Conservation (phyloP, 257 asterid genomes). For the Pogostemon cablin region DNA sequence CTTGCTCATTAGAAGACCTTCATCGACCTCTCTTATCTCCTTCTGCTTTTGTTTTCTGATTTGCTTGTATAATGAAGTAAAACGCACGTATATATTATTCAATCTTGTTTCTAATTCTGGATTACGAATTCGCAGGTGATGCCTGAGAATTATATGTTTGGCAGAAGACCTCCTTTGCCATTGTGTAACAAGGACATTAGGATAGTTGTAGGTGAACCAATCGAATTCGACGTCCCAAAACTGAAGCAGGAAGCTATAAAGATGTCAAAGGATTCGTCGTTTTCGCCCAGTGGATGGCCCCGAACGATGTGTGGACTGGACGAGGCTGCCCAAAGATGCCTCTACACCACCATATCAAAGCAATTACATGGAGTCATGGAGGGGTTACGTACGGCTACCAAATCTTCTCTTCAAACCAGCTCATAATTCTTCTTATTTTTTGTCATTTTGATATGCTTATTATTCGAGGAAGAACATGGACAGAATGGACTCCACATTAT, state of each 20-base stretch:
- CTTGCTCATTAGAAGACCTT: constrained; percentile 3
- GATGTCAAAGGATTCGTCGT: constrained; percentile 48
- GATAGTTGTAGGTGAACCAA: constrained; percentile 81
- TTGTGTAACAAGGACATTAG: constrained; percentile 64
- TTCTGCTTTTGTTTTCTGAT: too few relatives aligned
- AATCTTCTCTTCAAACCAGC: constrained; percentile 36
- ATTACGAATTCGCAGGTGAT: constrained; percentile 55
- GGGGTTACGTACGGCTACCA: constrained; percentile 47
- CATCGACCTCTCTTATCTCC: too few relatives aligned
- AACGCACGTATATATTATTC: too few relatives aligned
- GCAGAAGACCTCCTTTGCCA: constrained; percentile 78
- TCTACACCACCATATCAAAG: constrained; percentile 70
- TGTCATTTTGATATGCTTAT: too few relatives aligned
- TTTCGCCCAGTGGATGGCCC: constrained; percentile 62
- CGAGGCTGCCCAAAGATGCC: constrained; percentile 82
- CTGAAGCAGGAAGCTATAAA: constrained; percentile 67
- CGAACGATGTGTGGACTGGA: constrained; percentile 60
- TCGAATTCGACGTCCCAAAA: constrained; percentile 68
- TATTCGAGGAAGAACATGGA: too few relatives aligned
- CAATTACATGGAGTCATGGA: constrained; percentile 71
- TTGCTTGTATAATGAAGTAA: background rate
- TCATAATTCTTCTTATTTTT: background rate
- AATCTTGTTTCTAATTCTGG: background rate
- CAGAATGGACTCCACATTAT: too few relatives aligned
- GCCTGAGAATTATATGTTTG: constrained; percentile 86